Conservation (phyloP, 106 monocot genomes). For the Dendrobium huoshanense region DNA sequence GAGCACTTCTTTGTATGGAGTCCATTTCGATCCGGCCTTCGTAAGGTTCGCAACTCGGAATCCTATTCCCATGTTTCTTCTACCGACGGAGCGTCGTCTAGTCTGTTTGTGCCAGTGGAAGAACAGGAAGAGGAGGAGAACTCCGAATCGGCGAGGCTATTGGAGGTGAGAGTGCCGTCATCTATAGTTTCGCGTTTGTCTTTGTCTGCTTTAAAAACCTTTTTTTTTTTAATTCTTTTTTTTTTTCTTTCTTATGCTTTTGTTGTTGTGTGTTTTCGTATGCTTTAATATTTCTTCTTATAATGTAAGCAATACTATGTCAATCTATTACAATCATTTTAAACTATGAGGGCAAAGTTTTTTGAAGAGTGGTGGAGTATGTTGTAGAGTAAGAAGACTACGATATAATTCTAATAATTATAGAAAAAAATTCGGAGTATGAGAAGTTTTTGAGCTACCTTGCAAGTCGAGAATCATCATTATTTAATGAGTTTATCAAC, state of each 20-base stretch:
- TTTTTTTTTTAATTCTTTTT: background rate
- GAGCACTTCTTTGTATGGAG: constrained; percentile 1
- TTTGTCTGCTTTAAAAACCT: background rate
- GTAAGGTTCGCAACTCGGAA: constrained; percentile 7
- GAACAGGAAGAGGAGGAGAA: constrained; percentile 10
- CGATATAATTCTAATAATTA: too few species aligned
- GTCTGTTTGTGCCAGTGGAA: background rate
- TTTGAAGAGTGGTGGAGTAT: too few species aligned
- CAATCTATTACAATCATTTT: too few species aligned
- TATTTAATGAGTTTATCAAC: too few species aligned
- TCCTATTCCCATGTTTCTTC: background rate
- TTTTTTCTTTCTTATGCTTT: background rate
- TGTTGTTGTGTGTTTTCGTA: background rate
- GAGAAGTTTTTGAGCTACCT: too few species aligned
- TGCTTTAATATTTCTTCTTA: background rate
- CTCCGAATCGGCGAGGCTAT: constrained; percentile 14
- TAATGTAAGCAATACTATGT: too few species aligned
- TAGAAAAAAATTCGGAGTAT: too few species aligned
- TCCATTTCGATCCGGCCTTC: background rate
- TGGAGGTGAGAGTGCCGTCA: constrained; percentile 20
- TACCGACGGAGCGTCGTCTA: background rate
- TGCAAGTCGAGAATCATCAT: too few species aligned
- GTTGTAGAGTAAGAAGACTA: too few species aligned
- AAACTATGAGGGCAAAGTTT: too few species aligned
- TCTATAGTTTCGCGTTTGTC: background rate